These are phyloP conservation scores for Metschnikowia dekortorum DNA, from an alignment of 805 yeast genomes.

Conservation along the genomic window DNA sequence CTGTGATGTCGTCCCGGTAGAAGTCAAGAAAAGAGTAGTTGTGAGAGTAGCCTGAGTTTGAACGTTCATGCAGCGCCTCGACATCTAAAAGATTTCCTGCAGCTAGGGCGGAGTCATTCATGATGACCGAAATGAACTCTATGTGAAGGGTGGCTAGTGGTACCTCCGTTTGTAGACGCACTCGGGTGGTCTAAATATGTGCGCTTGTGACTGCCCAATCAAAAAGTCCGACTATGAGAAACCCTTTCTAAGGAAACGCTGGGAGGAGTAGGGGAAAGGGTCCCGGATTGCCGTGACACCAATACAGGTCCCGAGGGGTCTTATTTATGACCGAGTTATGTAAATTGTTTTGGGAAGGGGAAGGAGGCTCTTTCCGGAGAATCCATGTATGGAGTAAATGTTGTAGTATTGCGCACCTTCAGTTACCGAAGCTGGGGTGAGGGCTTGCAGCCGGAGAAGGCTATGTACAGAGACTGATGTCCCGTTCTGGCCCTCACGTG, in stretches of 20 bases:
- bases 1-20: conserved; percentile 37
- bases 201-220: background rate
- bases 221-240: background rate
- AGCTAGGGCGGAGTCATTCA: background rate
- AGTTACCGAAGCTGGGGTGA: background rate
- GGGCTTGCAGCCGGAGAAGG: background rate
- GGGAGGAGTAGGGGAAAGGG: background rate
- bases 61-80: conserved; percentile 21
- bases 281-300: background rate
- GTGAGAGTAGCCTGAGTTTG: conserved; percentile 29
- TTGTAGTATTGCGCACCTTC: conserved; percentile 1
- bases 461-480: no score
- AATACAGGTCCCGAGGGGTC: background rate
- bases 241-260: background rate
- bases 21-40: conserved; percentile 37
- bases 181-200: no score
- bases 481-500: no score
- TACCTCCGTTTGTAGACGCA: no score
- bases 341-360: background rate
- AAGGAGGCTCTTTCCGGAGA: background rate
- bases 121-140: background rate
- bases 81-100: background rate
- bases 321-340: background rate
- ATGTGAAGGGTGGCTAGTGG: background rate
- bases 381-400: background rate